Percentiles rank a stretch among this genome's conserved stretches.
phyloP scores from a whole-genome alignment of 768 basidiomycete genomes.

The Filobasidium wieringae region DNA sequence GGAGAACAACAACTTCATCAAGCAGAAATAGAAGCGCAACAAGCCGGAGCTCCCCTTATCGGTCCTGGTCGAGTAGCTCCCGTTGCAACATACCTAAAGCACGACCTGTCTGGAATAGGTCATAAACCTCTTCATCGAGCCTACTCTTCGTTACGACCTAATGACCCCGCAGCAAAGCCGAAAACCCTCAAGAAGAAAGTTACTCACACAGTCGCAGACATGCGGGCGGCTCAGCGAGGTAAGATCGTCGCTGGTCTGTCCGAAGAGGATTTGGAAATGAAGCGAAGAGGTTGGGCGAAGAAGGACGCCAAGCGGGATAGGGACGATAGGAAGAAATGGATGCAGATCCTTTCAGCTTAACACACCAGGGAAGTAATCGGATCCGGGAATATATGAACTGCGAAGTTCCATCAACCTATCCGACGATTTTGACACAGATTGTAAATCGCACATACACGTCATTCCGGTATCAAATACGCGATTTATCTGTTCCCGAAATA shows the following conservation, averaged over 20 bases:
- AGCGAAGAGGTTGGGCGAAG: neutral
- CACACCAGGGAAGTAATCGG: too few species aligned
- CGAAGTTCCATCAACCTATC: too few species aligned
- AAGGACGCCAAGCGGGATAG: constrained; percentile 9
- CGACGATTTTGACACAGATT: too few species aligned
- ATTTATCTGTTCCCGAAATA: too few species aligned
- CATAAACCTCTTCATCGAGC: neutral
- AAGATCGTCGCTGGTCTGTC: neutral
- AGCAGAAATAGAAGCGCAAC: neutral
- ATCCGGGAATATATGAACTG: too few species aligned
- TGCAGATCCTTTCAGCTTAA: constrained; percentile 1
- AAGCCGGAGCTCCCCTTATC: neutral
- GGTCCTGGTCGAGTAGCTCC: constrained; percentile 12
- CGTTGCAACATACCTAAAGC: constrained; percentile 11
- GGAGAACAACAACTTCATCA: neutral
- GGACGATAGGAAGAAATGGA: constrained; percentile 10
- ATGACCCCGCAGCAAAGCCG: neutral
- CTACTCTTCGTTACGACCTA: neutral
- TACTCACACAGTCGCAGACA: constrained; percentile 7
- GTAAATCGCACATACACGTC: too few species aligned
- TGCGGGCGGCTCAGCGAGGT: constrained; percentile 2
- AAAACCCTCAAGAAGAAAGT: constrained; percentile 7
- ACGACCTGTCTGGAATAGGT: constrained; percentile 10
- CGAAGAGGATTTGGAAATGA: constrained; percentile 3
- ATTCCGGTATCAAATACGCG: too few species aligned